These are phyloP conservation scores for Parastagonospora nodorum DNA, from an alignment of 2,329 filamentous ascomycete genomes.

Conservation along the genomic window DNA sequence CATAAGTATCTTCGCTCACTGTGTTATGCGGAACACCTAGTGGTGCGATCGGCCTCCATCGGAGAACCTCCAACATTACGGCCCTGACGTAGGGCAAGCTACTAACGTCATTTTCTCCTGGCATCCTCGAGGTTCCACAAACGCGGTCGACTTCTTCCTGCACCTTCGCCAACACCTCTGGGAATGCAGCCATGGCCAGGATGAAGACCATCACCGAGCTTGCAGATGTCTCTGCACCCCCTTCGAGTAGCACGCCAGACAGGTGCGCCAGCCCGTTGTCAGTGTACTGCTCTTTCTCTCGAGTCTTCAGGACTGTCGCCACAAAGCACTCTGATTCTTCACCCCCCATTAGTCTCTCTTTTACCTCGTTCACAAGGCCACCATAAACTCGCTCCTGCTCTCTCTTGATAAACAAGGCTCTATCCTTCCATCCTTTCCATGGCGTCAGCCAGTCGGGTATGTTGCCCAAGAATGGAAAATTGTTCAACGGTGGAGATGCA, in stretches of 20 bases:
- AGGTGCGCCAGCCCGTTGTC: slow-evolving; percentile 25
- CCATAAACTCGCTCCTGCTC: slow-evolving; percentile 7
- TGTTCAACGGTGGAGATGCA: slow-evolving; percentile 7
- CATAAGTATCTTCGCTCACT: slow-evolving; percentile 14
- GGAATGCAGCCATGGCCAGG: slow-evolving; percentile 44
- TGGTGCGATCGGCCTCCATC: slow-evolving; percentile 15
- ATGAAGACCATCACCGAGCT: slow-evolving; percentile 31
- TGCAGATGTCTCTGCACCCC: slow-evolving; percentile 37
- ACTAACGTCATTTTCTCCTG: slow-evolving; percentile 6
- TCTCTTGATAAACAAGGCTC: slow-evolving; percentile 5
- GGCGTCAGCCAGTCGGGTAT: slow-evolving; percentile 12
- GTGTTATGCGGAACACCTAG: slow-evolving; percentile 10
- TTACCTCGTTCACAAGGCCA: slow-evolving; percentile 8
- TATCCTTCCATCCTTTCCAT: slow-evolving; percentile 13
- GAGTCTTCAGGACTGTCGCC: slow-evolving; percentile 1
- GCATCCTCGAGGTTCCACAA: slow-evolving; percentile 48
- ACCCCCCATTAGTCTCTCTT: slow-evolving; percentile 5
- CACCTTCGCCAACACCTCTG: slow-evolving; percentile 58
- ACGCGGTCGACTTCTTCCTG: slow-evolving; percentile 64
- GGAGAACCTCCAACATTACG: slow-evolving; percentile 13
- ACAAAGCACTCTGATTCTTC: slow-evolving; percentile 6
- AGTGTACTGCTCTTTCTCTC: slow-evolving; percentile 10
- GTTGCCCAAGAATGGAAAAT: slow-evolving; percentile 12
- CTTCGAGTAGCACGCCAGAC: slow-evolving; percentile 41
- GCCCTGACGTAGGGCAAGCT: slow-evolving; percentile 8